phyloP scores from a whole-genome alignment of 2,329 filamentous ascomycete species.

The Penicillium vulpinum region DNA sequence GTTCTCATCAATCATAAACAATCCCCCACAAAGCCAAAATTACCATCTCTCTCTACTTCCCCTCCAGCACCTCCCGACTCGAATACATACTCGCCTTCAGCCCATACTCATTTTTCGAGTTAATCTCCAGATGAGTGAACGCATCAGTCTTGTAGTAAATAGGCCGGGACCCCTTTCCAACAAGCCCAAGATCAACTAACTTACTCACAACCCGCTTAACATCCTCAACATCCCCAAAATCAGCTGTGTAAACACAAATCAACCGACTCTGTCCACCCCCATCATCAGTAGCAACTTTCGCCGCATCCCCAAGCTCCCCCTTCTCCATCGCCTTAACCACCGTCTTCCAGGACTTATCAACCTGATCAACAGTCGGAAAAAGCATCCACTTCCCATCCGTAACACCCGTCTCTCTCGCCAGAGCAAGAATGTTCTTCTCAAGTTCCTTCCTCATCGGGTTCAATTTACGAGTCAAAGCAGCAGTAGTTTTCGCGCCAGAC shows the following conservation, averaged over 20 bases:
- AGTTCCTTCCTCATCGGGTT: conserved; percentile 45
- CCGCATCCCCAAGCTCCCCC: conserved; percentile 68
- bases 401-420: conserved; percentile 61
- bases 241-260: conserved; percentile 75
- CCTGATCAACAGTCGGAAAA: conserved; percentile 22
- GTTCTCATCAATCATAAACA: conserved; percentile 1
- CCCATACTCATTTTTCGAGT: conserved; percentile 61
- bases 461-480: conserved; percentile 39
- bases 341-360: conserved; percentile 52
- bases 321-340: conserved; percentile 67
- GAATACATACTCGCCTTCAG: conserved; percentile 55
- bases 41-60: conserved; percentile 25
- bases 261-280: conserved; percentile 51
- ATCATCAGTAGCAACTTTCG: conserved; percentile 68
- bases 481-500: conserved; percentile 40
- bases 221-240: conserved; percentile 70
- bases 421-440: conserved; percentile 57
- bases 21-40: background rate
- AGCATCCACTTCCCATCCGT: conserved; percentile 62
- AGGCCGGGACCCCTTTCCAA: conserved; percentile 42
- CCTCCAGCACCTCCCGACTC: conserved; percentile 40
- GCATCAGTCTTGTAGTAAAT: conserved; percentile 82
- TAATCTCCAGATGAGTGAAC: conserved; percentile 66
- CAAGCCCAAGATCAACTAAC: conserved; percentile 63
- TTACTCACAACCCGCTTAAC: conserved; percentile 66